Conservation (phyloP, 1,284 basidiomycete species). For the Sporisorium scitamineum region DNA sequence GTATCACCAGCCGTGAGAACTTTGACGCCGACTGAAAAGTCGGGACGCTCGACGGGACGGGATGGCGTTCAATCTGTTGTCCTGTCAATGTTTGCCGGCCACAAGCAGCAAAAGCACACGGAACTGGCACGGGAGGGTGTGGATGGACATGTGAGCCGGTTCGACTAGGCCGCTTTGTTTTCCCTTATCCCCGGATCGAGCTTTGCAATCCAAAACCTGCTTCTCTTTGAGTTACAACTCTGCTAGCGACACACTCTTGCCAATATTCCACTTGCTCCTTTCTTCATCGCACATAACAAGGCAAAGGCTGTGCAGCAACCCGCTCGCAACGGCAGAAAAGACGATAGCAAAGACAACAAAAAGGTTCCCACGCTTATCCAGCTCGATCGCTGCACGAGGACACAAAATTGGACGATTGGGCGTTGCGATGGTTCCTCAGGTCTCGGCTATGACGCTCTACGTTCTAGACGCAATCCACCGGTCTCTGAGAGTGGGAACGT, state of each 20-base stretch:
- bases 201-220: no score
- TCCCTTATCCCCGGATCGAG: no score
- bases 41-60: no score
- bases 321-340: no score
- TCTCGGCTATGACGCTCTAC: slow-evolving; percentile 7
- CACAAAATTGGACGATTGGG: neutral
- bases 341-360: neutral
- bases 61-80: no score
- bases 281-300: neutral
- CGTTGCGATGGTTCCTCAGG: slow-evolving; percentile 1
- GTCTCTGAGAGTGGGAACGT: neutral
- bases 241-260: neutral
- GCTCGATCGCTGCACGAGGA: neutral
- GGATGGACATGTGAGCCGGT: no score
- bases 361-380: slow-evolving; percentile 2
- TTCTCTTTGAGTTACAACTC: no score
- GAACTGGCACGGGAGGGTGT: no score
- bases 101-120: no score
- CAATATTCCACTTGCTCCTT: neutral
- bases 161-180: no score
- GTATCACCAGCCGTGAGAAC: neutral
- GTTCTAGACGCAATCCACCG: neutral
- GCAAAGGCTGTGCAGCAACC: neutral
- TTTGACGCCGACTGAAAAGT: neutral
- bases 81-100: no score